Conservation (phyloP, 208 protist species). For the Balamuthia mandrillaris region DNA sequence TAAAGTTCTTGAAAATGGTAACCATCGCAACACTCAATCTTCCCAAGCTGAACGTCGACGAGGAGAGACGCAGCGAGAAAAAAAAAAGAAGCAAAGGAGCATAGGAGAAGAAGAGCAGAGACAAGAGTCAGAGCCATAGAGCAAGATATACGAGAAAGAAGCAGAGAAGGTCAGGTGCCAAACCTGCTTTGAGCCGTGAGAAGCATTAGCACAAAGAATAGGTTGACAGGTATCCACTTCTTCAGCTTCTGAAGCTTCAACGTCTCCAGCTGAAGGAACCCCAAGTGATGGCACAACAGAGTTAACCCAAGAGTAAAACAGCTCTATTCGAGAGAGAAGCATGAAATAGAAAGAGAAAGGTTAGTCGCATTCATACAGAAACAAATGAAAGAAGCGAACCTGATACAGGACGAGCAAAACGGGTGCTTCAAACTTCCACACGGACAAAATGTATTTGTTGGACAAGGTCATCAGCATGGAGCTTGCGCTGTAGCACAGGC, state of each 20-base stretch:
- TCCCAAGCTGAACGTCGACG: neutral
- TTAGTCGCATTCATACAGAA: neutral
- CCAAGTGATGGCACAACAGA: neutral
- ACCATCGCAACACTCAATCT: neutral
- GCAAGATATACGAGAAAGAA: neutral
- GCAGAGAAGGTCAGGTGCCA: neutral
- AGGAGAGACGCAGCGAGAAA: neutral
- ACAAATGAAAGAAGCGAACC: neutral
- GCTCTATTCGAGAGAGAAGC: neutral
- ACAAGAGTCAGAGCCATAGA: neutral
- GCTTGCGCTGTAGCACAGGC: conserved; percentile 4
- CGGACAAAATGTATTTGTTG: conserved; percentile 23
- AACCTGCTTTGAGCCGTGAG: neutral
- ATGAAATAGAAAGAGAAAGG: neutral
- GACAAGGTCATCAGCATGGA: conserved; percentile 36
- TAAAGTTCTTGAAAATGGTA: conserved; percentile 26
- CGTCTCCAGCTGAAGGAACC: too few species aligned
- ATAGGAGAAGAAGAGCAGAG: neutral
- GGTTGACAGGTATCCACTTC: neutral
- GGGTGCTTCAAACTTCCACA: conserved; percentile 19
- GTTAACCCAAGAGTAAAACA: neutral
- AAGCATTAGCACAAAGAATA: conserved; percentile 3
- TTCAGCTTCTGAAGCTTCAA: neutral
- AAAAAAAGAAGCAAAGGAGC: neutral
- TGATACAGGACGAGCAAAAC: conserved; percentile 29